Percentiles rank a stretch among this genome's conserved stretches.
Conservation (phyloP, 1,284 basidiomycete species). For the Pascua guehoae region DNA sequence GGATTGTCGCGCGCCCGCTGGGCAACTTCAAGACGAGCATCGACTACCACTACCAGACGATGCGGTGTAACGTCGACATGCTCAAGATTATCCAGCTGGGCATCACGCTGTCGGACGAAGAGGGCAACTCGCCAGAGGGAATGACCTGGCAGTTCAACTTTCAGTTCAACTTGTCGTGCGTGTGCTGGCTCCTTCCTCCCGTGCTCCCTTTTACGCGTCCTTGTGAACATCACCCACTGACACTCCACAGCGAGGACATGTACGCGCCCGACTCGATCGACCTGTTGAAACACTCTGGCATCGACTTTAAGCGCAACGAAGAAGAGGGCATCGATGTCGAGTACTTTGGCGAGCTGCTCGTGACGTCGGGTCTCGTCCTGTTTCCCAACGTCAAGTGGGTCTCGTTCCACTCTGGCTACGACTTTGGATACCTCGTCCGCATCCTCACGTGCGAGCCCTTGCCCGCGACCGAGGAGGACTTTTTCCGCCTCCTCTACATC, state of each 20-base stretch:
- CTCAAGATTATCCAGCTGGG: constrained; percentile 97
- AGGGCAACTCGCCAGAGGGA: constrained; percentile 84
- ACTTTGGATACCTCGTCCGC: constrained; percentile 98
- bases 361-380: constrained; percentile 90
- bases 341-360: constrained; percentile 94
- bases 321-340: constrained; percentile 89
- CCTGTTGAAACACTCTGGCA: constrained; percentile 86
- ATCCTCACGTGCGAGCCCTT: constrained; percentile 83
- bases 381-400: constrained; percentile 92
- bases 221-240: too few relatives aligned
- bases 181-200: too few relatives aligned
- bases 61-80: constrained; percentile 97
- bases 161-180: constrained; percentile 82
- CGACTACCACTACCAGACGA: constrained; percentile 99
- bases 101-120: constrained; percentile 87
- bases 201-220: background rate
- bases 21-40: constrained; percentile 93
- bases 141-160: constrained; percentile 99
- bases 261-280: constrained; percentile 97
- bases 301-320: constrained; percentile 91
- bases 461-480: constrained; percentile 82
- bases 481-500: constrained; percentile 80
- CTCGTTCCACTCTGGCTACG: constrained; percentile 98
- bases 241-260: constrained; percentile 80
- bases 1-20: constrained; percentile 95